These are phyloP conservation scores for Cutaneotrichosporon sp. DNA, from an alignment of 1,284 basidiomycete species.

Conservation along the genomic window DNA sequence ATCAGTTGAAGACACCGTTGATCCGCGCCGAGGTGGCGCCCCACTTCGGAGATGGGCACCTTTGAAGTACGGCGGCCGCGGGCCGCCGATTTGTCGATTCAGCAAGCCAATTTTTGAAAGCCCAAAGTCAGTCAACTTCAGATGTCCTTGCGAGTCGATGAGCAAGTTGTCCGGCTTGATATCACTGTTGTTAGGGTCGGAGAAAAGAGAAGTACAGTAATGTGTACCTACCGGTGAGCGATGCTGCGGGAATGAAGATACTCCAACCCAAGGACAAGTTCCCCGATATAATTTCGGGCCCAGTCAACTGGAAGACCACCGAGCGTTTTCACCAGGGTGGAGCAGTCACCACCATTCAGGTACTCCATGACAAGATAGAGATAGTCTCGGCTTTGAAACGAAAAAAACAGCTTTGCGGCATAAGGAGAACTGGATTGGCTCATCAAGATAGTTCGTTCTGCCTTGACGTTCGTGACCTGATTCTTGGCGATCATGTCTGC, in stretches of 20 bases:
- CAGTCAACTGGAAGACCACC: constrained; percentile 91
- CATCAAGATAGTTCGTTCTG: constrained; percentile 99
- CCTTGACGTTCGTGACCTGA: constrained; percentile 99
- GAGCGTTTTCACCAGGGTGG: constrained; percentile 91
- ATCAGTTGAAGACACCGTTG: constrained; percentile 66
- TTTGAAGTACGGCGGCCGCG: constrained; percentile 54
- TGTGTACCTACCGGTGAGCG: constrained; percentile 80
- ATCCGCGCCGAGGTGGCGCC: constrained; percentile 26
- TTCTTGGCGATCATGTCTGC: constrained; percentile 99
- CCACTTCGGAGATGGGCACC: constrained; percentile 45
- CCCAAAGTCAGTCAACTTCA: constrained; percentile 97
- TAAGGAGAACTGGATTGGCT: constrained; percentile 99
- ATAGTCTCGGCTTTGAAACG: constrained; percentile 94
- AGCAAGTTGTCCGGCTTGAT: constrained; percentile 97
- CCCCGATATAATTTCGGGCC: constrained; percentile 93
- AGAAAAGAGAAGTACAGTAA: background rate
- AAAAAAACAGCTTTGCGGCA: constrained; percentile 96
- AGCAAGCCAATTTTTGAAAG: constrained; percentile 93
- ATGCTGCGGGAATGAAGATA: constrained; percentile 90
- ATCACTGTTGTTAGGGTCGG: constrained; percentile 61
- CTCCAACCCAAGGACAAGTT: constrained; percentile 90
- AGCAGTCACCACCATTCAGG: constrained; percentile 93
- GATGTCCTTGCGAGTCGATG: constrained; percentile 90
- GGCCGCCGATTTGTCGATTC: constrained; percentile 83
- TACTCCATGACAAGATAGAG: constrained; percentile 99